Evolutionary conservation across 371 early-diverging fungal genomes (phyloP).

Genomic region (Lichtheimia ornata): DNA sequence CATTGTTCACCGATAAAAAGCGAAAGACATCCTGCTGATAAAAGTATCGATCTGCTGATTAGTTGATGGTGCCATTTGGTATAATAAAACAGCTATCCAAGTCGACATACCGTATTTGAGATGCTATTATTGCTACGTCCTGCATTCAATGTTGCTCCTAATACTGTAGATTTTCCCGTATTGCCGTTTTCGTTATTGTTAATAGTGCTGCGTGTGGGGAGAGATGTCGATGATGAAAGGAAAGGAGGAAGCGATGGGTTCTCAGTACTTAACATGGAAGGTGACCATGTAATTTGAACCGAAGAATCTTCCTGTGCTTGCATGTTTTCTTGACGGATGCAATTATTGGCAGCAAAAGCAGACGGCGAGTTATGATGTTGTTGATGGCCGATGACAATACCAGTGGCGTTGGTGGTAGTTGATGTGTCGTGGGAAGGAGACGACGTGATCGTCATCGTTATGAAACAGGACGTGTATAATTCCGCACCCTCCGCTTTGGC

Average conservation of each 20-base stretch:
- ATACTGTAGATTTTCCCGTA: too few species aligned
- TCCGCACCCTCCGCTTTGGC: background rate
- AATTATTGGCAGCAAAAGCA: background rate
- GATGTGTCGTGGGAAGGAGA: slow-evolving; percentile 6
- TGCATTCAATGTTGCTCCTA: too few species aligned
- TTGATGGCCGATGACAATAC: background rate
- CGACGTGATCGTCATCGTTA: slow-evolving; percentile 12
- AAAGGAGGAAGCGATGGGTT: background rate
- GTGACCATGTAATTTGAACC: slow-evolving; percentile 13
- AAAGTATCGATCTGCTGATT: too few species aligned
- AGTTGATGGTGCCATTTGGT: too few species aligned
- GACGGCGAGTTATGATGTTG: background rate
- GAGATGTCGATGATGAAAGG: slow-evolving; percentile 8
- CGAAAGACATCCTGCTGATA: too few species aligned
- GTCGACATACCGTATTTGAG: too few species aligned
- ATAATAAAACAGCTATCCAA: too few species aligned
- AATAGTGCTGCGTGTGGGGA: too few species aligned
- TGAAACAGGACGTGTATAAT: background rate
- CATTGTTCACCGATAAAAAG: too few species aligned
- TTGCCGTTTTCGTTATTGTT: too few species aligned
- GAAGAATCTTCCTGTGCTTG: background rate
- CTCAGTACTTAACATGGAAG: background rate
- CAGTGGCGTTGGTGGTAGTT: background rate
- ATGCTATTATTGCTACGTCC: too few species aligned
- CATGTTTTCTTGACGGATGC: background rate